Evolutionary conservation across 202 grass and related monocot genomes (phyloP), one percentile per base, ranked within the genome.

Genomic region (Eragrostis tef): DNA sequence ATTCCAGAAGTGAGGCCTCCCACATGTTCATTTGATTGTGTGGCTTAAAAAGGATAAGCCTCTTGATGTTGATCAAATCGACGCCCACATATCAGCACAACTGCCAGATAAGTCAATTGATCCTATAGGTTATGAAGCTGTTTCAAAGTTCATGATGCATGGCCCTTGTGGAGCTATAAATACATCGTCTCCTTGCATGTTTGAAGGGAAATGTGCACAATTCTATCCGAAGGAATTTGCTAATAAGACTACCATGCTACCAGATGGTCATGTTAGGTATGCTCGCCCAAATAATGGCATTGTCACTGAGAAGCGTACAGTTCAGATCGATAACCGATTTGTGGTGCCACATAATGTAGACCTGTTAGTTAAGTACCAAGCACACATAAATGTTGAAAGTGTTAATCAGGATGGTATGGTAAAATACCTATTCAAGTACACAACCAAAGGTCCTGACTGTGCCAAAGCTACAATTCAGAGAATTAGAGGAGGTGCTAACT

Each of bases 171-270:
- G 31, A 0, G 1, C 21, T 24, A 9, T 27, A 17, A 34, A 70
- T 26, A 2, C 63, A 17, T 39, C 19, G 0, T 54, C 44, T 39
- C 61, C 66, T 24, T 79, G 49, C 31, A 83, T 83, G 61, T 1
- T 3, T 4, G 0, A 75, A 10, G 71, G 71, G 12, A 67, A 67
- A 43, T 86, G 87, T 24, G 62, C 29, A 2, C 83, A 83, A 20
- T 45, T 54, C 9, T 87, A 60, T 6, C 88, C 84, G 5, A 90
- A 87, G 24, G 27, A 68, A 3, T 71, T 39, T 10, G 10, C 9
- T 24, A 49, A 60, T 0, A 6, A 62, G 11, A 81, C 56, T 6
- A 17, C 25, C 0, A 51, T 21, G 9, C 48, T 16, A n/a, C n/a
- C n/a, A n/a, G n/a, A n/a, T n/a, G n/a, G n/a, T n/a, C n/a, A n/a